Base-by-base conservation (phyloP, 1,284 basidiomycete species). In the Athelia sp. region DNA sequence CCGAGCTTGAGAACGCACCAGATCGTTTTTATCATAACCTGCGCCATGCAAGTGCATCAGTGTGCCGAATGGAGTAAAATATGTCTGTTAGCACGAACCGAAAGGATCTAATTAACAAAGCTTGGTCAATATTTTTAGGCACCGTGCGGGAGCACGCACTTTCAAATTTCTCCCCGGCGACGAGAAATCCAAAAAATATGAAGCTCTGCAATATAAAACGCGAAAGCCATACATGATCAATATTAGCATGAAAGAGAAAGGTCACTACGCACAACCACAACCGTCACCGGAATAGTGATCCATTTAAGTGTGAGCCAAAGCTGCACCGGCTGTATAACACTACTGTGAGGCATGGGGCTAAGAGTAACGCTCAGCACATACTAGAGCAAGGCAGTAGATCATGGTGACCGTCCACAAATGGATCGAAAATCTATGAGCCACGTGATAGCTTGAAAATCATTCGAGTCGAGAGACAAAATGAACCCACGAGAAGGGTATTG, bases 401-500 rank as follows among this genome's bases (percentile, higher is more conserved):
- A 75, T 53, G 4, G 81, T 81, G 15, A 85, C 80, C 1, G 71
- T 62, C 83, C 83, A 86, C 42, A 87, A 64, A 57, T 86, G 84
- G 29, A 82, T 69, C 2, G 78, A 79, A 56, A 85, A 84, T 42
- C 81, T 83, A 53, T 43, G 13, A 29, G 26, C 26, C 6, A 29
- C 82, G 52, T 43, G 26, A 29, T 29, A 29, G 6, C 13, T 29
- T 29, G 13, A 13, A 13, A 4, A 29, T 29, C 6, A 6, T 13
- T 29, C 13, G 26, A 4, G 13, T 29, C 19, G 36, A n/a, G 36
- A 40, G 4, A 40, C 15, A n/a, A 8, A 8, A 29, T 29, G 45
- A 32, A 66, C 71, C 54, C 66, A 89, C 74, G 82, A 87, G 68
- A 87, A 90, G 1, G 87, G 88, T 43, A 91, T 88, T 1, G 87